A percentile compares a stretch with the other conserved stretches of the same genome.
These are phyloP conservation scores for Neoboletus magnificus DNA, from an alignment of 768 basidiomycete species.

Conservation along the genomic window DNA sequence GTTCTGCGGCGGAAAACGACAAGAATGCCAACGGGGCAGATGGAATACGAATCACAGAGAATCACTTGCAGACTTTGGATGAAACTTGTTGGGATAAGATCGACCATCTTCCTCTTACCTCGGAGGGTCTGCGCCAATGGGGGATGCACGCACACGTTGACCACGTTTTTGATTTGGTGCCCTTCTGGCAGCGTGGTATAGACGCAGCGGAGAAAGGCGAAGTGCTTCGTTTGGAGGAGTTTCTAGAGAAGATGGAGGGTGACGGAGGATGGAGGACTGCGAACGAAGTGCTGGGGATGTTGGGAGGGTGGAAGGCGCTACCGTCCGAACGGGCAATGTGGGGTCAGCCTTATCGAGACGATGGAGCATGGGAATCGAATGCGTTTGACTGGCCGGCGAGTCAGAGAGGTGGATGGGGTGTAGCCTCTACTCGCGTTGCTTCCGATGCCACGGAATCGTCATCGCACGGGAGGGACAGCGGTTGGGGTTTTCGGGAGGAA, in stretches of 20 bases:
- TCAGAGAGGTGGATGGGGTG: conserved; percentile 14
- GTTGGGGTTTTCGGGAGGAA: conserved; percentile 19
- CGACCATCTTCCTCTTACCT: conserved; percentile 28
- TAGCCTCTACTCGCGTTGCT: not conserved
- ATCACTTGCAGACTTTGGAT: conserved; percentile 11
- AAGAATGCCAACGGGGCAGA: not conserved
- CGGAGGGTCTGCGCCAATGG: conserved; percentile 27
- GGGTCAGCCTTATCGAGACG: conserved; percentile 6
- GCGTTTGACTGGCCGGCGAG: not conserved
- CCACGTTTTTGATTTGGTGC: conserved; percentile 46
- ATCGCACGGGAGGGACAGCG: conserved; percentile 8
- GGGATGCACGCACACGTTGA: conserved; percentile 40
- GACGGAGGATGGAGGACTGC: conserved; percentile 31
- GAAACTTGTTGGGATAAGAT: conserved; percentile 31
- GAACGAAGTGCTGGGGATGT: conserved; percentile 27
- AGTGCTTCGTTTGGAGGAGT: conserved; percentile 42
- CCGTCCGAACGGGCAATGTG: conserved; percentile 6
- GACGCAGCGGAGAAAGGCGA: conserved; percentile 46
- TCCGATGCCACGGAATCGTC: conserved; percentile 23
- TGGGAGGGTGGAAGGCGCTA: conserved; percentile 23
- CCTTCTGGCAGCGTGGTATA: conserved; percentile 52
- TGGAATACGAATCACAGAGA: not conserved
- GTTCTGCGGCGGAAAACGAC: conserved; percentile 2
- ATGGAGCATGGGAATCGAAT: conserved; percentile 8
- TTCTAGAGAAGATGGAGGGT: conserved; percentile 41